A percentile compares a stretch with the other conserved stretches of the same genome.
phyloP scores from a whole-genome alignment of 805 yeast species.

The Brettanomyces nanus region DNA sequence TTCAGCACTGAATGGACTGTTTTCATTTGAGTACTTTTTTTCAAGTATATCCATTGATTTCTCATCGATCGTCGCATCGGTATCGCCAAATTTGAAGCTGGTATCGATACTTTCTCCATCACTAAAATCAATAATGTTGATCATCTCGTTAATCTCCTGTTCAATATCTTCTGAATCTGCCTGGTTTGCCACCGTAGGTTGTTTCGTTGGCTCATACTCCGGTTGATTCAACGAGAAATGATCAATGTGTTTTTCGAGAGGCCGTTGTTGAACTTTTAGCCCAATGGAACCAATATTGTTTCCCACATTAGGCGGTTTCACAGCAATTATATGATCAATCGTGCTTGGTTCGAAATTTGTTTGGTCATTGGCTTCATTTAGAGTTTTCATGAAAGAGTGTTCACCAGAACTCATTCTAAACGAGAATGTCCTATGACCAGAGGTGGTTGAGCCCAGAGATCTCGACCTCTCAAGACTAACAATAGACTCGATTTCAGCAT shows the following conservation, averaged over 20 bases:
- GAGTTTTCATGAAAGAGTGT: neutral
- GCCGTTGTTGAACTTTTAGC: conserved; percentile 35
- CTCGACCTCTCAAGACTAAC: conserved; percentile 62
- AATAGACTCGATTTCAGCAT: conserved; percentile 66
- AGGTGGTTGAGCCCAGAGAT: conserved; percentile 44
- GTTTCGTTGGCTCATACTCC: neutral
- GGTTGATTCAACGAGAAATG: neutral
- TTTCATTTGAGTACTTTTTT: too few relatives aligned
- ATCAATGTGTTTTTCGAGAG: conserved; percentile 3
- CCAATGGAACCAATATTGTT: conserved; percentile 29
- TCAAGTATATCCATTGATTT: too few relatives aligned
- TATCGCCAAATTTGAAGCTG: conserved; percentile 16
- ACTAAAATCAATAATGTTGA: conserved; percentile 24
- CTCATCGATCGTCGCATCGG: too few relatives aligned
- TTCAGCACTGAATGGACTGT: too few relatives aligned
- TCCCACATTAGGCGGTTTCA: conserved; percentile 8
- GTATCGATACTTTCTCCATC: conserved; percentile 17
- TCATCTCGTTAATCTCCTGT: conserved; percentile 20
- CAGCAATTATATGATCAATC: conserved; percentile 19
- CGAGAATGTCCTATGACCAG: conserved; percentile 4
- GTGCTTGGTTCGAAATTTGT: conserved; percentile 8
- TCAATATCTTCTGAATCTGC: conserved; percentile 6
- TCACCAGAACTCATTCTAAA: neutral
- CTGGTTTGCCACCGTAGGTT: neutral
- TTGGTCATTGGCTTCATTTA: too few relatives aligned